Percentiles rank a stretch among this genome's conserved stretches.
Evolutionary conservation across 768 basidiomycete genomes (phyloP).

Genomic region (Auricularia cornea): DNA sequence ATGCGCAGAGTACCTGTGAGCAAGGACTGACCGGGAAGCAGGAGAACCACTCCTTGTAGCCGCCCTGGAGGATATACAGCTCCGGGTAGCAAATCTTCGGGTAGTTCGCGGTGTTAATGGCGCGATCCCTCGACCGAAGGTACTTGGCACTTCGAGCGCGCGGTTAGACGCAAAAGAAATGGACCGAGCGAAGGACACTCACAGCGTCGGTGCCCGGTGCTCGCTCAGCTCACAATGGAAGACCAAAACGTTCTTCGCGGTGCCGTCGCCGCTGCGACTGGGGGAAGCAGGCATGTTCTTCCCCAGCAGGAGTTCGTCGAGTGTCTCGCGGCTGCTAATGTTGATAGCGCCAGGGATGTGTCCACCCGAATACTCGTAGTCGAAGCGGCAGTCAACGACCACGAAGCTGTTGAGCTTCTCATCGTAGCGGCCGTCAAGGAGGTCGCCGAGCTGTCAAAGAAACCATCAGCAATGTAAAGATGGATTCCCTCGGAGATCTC

Average conservation of each 20-base stretch:
- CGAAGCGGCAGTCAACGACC: slow-evolving; percentile 94
- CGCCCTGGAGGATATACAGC: slow-evolving; percentile 93
- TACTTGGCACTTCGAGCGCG: slow-evolving; percentile 69
- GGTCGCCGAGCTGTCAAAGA: slow-evolving; percentile 19
- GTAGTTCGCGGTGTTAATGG: slow-evolving; percentile 80
- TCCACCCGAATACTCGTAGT: slow-evolving; percentile 91
- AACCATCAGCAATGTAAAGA: slow-evolving; percentile 11
- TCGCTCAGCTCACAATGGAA: slow-evolving; percentile 99
- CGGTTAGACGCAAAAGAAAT: background rate
- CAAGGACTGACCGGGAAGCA: slow-evolving; percentile 34
- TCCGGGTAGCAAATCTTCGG: slow-evolving; percentile 94
- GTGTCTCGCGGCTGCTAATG: slow-evolving; percentile 67
- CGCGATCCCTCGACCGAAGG: slow-evolving; percentile 82
- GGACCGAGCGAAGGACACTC: slow-evolving; percentile 24
- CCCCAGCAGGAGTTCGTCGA: slow-evolving; percentile 77
- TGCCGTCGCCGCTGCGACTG: slow-evolving; percentile 62
- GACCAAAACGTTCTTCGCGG: slow-evolving; percentile 66
- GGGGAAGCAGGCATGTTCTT: slow-evolving; percentile 48
- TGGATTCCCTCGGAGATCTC: too few species aligned
- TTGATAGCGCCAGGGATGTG: slow-evolving; percentile 91
- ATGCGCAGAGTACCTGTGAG: background rate
- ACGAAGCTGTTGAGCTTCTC: slow-evolving; percentile 58
- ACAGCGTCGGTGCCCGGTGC: slow-evolving; percentile 96
- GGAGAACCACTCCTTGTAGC: slow-evolving; percentile 84
- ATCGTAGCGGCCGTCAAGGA: slow-evolving; percentile 69